Evolutionary conservation across 108 stramenopile genomes (phyloP).

Genomic region (Bacterosira constricta): DNA sequence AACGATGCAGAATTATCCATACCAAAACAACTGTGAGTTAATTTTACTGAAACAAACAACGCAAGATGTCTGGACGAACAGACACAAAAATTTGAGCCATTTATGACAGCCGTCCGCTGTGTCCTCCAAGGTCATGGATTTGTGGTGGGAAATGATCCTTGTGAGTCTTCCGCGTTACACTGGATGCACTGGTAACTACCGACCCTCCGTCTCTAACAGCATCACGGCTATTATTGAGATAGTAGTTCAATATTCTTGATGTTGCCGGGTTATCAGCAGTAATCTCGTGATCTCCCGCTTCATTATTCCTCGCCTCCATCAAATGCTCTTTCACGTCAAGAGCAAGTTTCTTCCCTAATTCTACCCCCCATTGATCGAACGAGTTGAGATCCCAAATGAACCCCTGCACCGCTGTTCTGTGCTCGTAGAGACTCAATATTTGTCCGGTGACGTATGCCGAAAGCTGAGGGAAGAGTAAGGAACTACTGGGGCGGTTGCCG

Average conservation of each 20-base stretch:
- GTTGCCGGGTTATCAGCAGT: conserved; percentile 80
- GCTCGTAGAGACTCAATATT: conserved; percentile 96
- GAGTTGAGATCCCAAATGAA: conserved; percentile 99
- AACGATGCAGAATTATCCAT: too few species aligned
- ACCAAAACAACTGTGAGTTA: too few species aligned
- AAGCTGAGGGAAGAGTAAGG: conserved; percentile 92
- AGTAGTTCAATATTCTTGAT: conserved; percentile 85
- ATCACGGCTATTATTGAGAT: conserved; percentile 70
- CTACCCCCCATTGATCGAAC: conserved; percentile 99
- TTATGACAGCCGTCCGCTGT: conserved; percentile 27
- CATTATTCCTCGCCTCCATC: conserved; percentile 62
- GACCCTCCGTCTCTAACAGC: conserved; percentile 27
- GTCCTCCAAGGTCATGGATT: conserved; percentile 51
- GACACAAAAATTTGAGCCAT: not conserved
- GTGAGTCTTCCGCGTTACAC: conserved; percentile 62
- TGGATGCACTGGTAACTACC: conserved; percentile 28
- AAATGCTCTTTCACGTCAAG: conserved; percentile 80
- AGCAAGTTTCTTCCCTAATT: conserved; percentile 99
- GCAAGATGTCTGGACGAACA: not conserved
- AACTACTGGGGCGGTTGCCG: conserved; percentile 97
- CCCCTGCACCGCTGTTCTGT: conserved; percentile 98
- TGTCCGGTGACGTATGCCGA: conserved; percentile 95
- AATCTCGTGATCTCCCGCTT: conserved; percentile 37
- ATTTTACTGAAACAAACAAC: not conserved
- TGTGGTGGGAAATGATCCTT: conserved; percentile 53